These are phyloP conservation scores for Boletus fagicola DNA, from an alignment of 768 basidiomycete genomes.

Conservation along the genomic window DNA sequence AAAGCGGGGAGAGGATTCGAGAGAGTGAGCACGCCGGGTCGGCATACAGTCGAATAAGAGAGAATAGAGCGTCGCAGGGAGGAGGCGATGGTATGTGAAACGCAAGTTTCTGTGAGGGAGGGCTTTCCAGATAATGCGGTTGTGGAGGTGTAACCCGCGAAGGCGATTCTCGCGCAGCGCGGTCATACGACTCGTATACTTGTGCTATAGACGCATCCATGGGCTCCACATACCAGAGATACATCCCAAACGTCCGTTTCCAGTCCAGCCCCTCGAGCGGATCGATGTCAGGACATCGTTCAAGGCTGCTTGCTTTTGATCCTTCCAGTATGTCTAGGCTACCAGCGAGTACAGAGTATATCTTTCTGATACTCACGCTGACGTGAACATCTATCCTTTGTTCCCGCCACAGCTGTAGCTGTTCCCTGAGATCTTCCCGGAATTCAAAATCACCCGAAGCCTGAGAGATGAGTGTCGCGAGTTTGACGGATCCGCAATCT, in stretches of 20 bases:
- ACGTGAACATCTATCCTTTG: slow-evolving; percentile 72
- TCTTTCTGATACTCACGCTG: slow-evolving; percentile 62
- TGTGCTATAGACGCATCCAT: slow-evolving; percentile 69
- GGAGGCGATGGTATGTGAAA: slow-evolving; percentile 47
- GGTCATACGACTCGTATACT: slow-evolving; percentile 62
- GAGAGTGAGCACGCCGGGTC: slow-evolving; percentile 70
- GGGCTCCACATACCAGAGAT: slow-evolving; percentile 82
- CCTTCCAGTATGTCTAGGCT: slow-evolving; percentile 59
- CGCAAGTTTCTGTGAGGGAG: slow-evolving; percentile 22
- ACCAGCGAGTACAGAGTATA: slow-evolving; percentile 85
- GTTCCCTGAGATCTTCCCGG: slow-evolving; percentile 66
- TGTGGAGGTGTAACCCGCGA: slow-evolving; percentile 50
- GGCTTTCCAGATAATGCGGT: slow-evolving; percentile 54
- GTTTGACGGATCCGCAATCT: slow-evolving; percentile 73
- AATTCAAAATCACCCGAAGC: slow-evolving; percentile 76
- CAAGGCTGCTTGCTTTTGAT: slow-evolving; percentile 48
- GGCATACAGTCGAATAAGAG: slow-evolving; percentile 75
- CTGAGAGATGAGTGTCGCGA: slow-evolving; percentile 88
- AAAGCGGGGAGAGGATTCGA: slow-evolving; percentile 66
- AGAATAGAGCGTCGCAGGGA: slow-evolving; percentile 72
- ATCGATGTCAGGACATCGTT: slow-evolving; percentile 55
- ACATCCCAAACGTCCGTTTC: slow-evolving; percentile 89
- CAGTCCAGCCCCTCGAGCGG: slow-evolving; percentile 81
- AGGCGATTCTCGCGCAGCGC: slow-evolving; percentile 37
- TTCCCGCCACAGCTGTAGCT: slow-evolving; percentile 80